Evolutionary conservation across 164 flowering plant species (phyloP).

Genomic region (Vitis rupestris): DNA sequence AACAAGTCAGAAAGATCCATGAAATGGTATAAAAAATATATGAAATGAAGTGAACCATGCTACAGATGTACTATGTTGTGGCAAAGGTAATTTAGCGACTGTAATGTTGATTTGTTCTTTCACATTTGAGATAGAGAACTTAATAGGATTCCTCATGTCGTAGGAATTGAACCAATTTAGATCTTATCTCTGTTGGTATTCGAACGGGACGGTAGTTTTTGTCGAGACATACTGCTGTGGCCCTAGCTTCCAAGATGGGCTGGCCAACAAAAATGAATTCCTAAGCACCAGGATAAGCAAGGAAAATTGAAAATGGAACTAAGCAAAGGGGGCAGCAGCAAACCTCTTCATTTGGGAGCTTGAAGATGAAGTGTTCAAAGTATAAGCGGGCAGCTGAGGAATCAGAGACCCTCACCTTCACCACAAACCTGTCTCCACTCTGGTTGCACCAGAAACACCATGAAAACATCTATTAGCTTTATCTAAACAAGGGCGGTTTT

Average conservation of each 20-base stretch:
- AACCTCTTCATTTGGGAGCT: slow-evolving; percentile 84
- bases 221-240: slow-evolving; percentile 78
- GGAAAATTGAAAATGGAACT: not conserved
- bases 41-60: too few relatives aligned
- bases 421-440: slow-evolving; percentile 88
- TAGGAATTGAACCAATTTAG: slow-evolving; percentile 58
- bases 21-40: too few relatives aligned
- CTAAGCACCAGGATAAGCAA: not conserved
- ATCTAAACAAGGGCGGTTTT: too few relatives aligned
- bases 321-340: not conserved
- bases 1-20: too few relatives aligned
- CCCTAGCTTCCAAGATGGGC: slow-evolving; percentile 82
- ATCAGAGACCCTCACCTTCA: slow-evolving; percentile 74
- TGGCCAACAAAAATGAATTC: slow-evolving; percentile 17
- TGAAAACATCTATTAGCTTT: not conserved
- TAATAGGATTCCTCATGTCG: slow-evolving; percentile 31
- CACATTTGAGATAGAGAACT: not conserved
- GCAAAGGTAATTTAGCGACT: too few relatives aligned
- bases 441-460: slow-evolving; percentile 25
- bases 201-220: slow-evolving; percentile 77
- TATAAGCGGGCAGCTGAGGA: slow-evolving; percentile 74
- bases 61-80: too few relatives aligned
- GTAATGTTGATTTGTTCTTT: too few relatives aligned
- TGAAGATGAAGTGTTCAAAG: slow-evolving; percentile 78
- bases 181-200: slow-evolving; percentile 60